Base-by-base conservation (phyloP, 805 yeast genomes). In the Cyberlindnera xylosilytica region DNA sequence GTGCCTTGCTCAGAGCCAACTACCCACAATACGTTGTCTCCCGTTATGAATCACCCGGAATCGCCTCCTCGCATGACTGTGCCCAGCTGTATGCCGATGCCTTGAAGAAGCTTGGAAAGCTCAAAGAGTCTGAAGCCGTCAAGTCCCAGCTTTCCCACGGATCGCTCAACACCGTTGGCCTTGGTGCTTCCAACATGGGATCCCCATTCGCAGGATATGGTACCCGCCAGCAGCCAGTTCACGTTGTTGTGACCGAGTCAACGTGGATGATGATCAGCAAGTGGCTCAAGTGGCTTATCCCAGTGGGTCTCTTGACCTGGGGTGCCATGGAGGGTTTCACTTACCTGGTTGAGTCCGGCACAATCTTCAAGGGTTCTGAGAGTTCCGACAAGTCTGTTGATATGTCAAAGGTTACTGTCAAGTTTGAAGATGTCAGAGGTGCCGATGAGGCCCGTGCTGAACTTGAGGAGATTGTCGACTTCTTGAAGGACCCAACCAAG, bases 401-500 rank as follows among this genome's bases (percentile, higher is more conserved):
- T 54, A 89, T 87, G 39, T 78, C 87, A 17, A 84, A 83, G 61
- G 84, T 91, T 6, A 85, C 85, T 31, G 97, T 90, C 30, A 82
- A 81, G 61, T 93, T 93, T 63, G 78, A 81, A 34, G 99, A 93
- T 62, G 98, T 95, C 27, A 83, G 90, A 58, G 99, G 99, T 44
- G 95, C 91, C 48, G 99, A 95, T 65, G 99, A 93, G 69, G 99
- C 99, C 4, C 81, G 97, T 58, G 87, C 95, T 7, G 99, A 93
- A 68, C 74, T 93, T 50, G 97, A 93, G 65, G 99, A 93, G 65
- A 87, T 95, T 56, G 99, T 93, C n/a, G 97, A 91, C 46, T 93
- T 93, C 59, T 76, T 93, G 58, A 89, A 89, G 60, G 98, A 93
- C 63, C 99, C 99, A 17, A 79, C 96, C 16, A 86, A 87, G 63